Evolutionary conservation across 352 stramenopile genomes (phyloP).

Genomic region (Albugo laibachii): DNA sequence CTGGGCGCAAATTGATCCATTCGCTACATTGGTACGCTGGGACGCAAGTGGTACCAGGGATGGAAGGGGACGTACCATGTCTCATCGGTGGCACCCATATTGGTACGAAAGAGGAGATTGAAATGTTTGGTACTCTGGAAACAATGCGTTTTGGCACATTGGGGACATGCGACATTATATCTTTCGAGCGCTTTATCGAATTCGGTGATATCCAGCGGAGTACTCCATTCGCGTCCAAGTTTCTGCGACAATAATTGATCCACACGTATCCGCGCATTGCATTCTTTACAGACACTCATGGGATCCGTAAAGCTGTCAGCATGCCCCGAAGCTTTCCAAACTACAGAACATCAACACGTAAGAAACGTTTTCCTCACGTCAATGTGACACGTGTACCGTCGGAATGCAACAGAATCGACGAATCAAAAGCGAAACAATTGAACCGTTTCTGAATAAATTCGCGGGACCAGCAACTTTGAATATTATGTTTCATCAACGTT

Average conservation of each 20-base stretch:
- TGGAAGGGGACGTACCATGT: conserved; percentile 12
- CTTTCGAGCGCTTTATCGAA: conserved; percentile 34
- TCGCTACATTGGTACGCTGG: conserved; percentile 9
- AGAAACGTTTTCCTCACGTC: background rate
- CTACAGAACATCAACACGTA: conserved; percentile 7
- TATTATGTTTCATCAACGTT: conserved; percentile 94
- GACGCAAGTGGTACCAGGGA: background rate
- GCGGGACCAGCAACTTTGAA: conserved; percentile 93
- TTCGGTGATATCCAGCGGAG: conserved; percentile 24
- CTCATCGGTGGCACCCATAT: conserved; percentile 84
- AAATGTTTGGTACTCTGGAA: conserved; percentile 84
- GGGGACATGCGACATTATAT: conserved; percentile 33
- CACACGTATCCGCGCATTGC: conserved; percentile 73
- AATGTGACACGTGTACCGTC: conserved; percentile 9
- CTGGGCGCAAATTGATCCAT: conserved; percentile 89
- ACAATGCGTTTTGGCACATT: conserved; percentile 19
- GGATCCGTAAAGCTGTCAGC: conserved; percentile 95
- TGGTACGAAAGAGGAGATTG: conserved; percentile 96
- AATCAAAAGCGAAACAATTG: conserved; percentile 92
- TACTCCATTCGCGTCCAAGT: conserved; percentile 20
- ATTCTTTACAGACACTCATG: conserved; percentile 91
- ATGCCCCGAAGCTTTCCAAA: conserved; percentile 92
- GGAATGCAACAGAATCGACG: conserved; percentile 89
- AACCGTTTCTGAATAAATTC: conserved; percentile 89
- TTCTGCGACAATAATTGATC: conserved; percentile 46